A percentile compares a stretch with the other conserved stretches of the same genome.
Conservation (phyloP, 1,284 basidiomycete genomes). For the Afroboletus lepidellus region DNA sequence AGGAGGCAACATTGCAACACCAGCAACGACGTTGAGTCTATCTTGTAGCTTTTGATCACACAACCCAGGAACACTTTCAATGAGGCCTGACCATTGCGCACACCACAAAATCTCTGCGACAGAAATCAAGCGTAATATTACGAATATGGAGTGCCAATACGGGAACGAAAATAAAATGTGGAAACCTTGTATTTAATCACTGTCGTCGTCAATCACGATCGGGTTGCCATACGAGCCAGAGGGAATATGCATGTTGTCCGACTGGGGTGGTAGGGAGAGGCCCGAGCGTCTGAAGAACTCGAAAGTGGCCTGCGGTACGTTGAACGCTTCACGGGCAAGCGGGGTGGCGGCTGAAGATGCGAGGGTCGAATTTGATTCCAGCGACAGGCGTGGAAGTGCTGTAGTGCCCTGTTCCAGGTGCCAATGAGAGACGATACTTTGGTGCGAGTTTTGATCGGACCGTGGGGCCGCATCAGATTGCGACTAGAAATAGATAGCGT, state of each 20-base stretch:
- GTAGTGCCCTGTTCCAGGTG: constrained; percentile 1
- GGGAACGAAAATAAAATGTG: not conserved
- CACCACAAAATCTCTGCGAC: not conserved
- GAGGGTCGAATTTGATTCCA: not conserved
- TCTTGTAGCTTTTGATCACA: constrained; percentile 43
- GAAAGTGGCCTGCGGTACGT: not conserved
- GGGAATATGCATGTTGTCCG: not conserved
- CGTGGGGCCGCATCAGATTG: not conserved
- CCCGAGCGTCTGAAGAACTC: constrained; percentile 3
- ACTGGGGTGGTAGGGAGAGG: constrained; percentile 1
- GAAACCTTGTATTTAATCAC: constrained; percentile 8
- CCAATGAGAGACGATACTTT: not conserved
- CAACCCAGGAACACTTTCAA: constrained; percentile 62
- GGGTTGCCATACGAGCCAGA: constrained; percentile 21
- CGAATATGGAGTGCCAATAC: not conserved
- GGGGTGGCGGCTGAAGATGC: not conserved
- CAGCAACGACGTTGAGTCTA: constrained; percentile 62
- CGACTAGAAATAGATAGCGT: constrained; percentile 11
- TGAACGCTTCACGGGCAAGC: not conserved
- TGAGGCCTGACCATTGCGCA: not conserved
- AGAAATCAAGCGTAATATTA: not conserved
- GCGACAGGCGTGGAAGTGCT: not conserved
- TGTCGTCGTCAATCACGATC: constrained; percentile 27
- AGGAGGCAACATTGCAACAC: constrained; percentile 61
- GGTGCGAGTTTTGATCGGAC: constrained; percentile 1